Evolutionary conservation across 768 basidiomycete species (phyloP).

Genomic region (Nevesoporus exiguus): DNA sequence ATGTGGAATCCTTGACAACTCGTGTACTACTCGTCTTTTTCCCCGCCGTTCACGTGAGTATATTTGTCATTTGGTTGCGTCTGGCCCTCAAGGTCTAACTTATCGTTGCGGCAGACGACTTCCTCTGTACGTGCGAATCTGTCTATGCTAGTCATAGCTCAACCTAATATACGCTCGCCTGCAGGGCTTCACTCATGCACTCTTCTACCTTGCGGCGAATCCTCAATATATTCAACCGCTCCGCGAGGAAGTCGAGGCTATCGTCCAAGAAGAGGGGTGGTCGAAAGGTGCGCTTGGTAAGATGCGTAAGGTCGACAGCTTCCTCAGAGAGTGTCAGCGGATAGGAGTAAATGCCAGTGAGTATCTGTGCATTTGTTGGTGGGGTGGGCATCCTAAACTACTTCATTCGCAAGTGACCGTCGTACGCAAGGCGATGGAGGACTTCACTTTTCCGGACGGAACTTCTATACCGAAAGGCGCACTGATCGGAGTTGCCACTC

Average conservation of each 20-base stretch:
- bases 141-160: not conserved
- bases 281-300: not conserved
- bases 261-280: not conserved
- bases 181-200: not conserved
- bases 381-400: not conserved
- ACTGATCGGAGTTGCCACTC: not conserved
- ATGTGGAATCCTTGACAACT: not conserved
- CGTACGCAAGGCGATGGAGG: not conserved
- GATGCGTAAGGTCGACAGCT: not conserved
- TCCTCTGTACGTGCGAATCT: not conserved
- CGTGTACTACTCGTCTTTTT: not conserved
- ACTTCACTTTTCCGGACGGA: not conserved
- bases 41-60: not conserved
- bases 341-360: not conserved
- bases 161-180: not conserved
- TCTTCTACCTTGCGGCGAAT: not conserved
- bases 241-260: not conserved
- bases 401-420: not conserved
- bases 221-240: not conserved
- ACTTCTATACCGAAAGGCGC: not conserved
- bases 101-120: not conserved
- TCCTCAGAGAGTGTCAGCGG: not conserved
- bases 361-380: not conserved
- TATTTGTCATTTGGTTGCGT: not conserved
- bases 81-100: not conserved